phyloP scores from a whole-genome alignment of 345 rosid species.

The Eucalyptus polybractea region DNA sequence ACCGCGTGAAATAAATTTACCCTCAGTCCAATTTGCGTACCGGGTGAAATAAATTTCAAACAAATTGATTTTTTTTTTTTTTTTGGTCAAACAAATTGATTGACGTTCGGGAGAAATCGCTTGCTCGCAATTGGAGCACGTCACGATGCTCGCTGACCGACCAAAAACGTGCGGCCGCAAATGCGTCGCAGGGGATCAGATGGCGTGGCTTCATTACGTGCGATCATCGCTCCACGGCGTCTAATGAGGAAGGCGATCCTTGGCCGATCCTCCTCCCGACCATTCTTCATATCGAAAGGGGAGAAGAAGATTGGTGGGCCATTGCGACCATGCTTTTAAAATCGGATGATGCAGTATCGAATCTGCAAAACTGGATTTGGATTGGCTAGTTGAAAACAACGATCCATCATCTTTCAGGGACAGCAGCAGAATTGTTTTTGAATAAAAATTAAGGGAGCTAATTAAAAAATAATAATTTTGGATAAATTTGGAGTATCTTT shows the following conservation, averaged over 20 bases:
- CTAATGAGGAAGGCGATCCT: not conserved
- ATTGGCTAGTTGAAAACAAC: not conserved
- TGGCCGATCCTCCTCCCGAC: not conserved
- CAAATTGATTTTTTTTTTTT: not conserved
- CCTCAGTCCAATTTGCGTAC: not conserved
- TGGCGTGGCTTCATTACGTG: not conserved
- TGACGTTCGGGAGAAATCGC: not conserved
- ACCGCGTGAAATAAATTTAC: not conserved
- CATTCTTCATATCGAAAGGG: not conserved
- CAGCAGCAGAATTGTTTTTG: not conserved
- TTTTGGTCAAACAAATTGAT: not conserved
- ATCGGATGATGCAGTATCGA: not conserved
- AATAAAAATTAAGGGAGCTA: not conserved
- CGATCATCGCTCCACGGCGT: not conserved
- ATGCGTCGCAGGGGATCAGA: not conserved
- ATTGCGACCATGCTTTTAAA: not conserved
- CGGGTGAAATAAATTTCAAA: not conserved
- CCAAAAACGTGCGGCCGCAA: not conserved
- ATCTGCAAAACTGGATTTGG: not conserved
- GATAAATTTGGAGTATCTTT: not conserved
- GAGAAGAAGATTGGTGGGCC: not conserved
- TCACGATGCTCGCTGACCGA: not conserved
- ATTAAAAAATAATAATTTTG: not conserved
- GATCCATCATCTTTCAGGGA: not conserved
- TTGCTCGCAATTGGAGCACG: not conserved